These are phyloP conservation scores for Inosperma sp. DNA, from an alignment of 768 basidiomycete genomes.

Conservation along the genomic window DNA sequence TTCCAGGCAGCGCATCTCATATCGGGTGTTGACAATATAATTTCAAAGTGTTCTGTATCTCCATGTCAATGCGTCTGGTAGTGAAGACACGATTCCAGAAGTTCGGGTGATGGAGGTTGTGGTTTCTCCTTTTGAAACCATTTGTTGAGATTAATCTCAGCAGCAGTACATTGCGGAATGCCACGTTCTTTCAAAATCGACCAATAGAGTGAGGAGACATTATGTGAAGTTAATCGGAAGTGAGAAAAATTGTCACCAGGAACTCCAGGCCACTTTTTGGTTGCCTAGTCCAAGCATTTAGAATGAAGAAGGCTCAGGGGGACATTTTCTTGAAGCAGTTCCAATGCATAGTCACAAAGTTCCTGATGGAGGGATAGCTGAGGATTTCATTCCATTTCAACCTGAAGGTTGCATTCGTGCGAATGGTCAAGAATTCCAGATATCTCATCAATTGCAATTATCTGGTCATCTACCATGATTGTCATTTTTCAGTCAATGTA, in stretches of 20 bases:
- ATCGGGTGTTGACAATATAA: constrained; percentile 18
- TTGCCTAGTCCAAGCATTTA: constrained; percentile 19
- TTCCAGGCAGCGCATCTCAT: constrained; percentile 17
- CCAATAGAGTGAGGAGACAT: constrained; percentile 22
- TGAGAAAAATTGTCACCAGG: constrained; percentile 16
- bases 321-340: constrained; percentile 14
- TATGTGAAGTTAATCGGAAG: constrained; percentile 15
- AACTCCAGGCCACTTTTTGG: constrained; percentile 12
- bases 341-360: constrained; percentile 17
- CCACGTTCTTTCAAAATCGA: no score
- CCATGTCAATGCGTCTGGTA: constrained; percentile 18
- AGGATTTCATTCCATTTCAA: constrained; percentile 16
- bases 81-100: no score
- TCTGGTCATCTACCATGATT: not conserved
- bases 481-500: not conserved
- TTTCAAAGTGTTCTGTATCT: constrained; percentile 16
- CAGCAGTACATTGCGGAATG: constrained; percentile 19
- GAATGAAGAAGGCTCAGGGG: constrained; percentile 20
- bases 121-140: no score
- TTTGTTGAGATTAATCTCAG: constrained; percentile 22
- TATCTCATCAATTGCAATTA: constrained; percentile 17
- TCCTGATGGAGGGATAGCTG: constrained; percentile 15
- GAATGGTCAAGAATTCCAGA: constrained; percentile 19
- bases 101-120: no score
- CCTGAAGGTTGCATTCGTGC: constrained; percentile 8